Base-by-base conservation (phyloP, 129 eudicot genomes). In the Heracleum sosnowskyi region DNA sequence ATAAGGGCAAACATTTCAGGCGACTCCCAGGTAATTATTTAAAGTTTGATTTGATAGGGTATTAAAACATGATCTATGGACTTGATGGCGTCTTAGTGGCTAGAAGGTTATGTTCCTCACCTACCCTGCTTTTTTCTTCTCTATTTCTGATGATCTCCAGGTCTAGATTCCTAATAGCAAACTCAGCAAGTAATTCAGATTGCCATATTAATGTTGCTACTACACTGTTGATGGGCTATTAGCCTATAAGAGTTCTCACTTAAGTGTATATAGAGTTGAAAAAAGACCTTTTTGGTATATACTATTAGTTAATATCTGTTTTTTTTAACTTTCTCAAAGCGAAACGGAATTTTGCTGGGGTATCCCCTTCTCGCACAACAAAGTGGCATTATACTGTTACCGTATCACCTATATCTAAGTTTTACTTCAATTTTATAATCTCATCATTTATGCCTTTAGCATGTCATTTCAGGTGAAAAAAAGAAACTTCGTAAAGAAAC, bases 401-500 rank as follows among this genome's bases (percentile, higher is more conserved):
- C 0, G 0, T 12, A 10, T 29, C 4, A 64, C 39, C 71, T 12
- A 29, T 29, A 4, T 64, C 2, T 11, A 64, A 16, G 35, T 29
- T 64, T 13, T 66, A 7, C 40, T 13, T 66, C 37, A 33, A 15
- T 31, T 13, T 16, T 13, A 11, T 80, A 62, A 76, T 44, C 78
- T 68, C 78, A 66, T 35, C 75, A 78, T 74, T 72, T 84, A 76
- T 81, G 69, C 77, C 78, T 31, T 70, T 51, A 82, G 88, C 41
- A 72, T 80, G 63, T 79, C 73, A 72, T 83, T 81, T 77, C 91
- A 91, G 98, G 97, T 69, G 96, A 91, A 81, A 95, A 91, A 83
- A 91, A 95, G 92, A 92, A 91, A 80, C 88, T 81, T 40, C 92
- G 93, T 16, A 87, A 88, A 83, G 98, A 91, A 72, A 81, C 35